These are phyloP conservation scores for Penicillium waksmanii DNA, from an alignment of 495 filamentous ascomycete genomes.

Conservation along the genomic window DNA sequence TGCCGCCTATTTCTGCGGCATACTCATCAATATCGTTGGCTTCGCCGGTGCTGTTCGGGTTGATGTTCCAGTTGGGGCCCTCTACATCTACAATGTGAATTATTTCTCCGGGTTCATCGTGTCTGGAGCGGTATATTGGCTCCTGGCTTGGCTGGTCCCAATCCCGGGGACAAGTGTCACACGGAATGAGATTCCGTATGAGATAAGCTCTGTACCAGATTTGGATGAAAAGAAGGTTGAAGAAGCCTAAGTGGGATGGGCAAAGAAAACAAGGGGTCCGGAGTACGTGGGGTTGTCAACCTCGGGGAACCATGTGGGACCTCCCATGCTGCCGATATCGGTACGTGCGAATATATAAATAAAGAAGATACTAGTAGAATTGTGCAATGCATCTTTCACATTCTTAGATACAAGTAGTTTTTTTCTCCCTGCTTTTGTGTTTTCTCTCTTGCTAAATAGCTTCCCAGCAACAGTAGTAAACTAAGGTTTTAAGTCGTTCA, in stretches of 20 bases:
- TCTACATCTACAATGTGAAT: constrained; percentile 84
- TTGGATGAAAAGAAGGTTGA: constrained; percentile 40
- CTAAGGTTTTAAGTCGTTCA: too few species aligned
- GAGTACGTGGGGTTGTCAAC: too few species aligned
- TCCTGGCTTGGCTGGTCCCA: constrained; percentile 66
- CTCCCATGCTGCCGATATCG: too few species aligned
- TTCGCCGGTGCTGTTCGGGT: constrained; percentile 79
- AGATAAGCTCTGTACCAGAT: constrained; percentile 35
- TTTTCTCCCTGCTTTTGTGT: too few species aligned
- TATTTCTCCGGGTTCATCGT: constrained; percentile 84
- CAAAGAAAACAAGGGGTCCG: too few species aligned
- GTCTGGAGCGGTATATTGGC: constrained; percentile 64
- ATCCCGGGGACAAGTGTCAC: constrained; percentile 69
- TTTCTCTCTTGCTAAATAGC: too few species aligned
- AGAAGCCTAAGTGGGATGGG: constrained; percentile 12
- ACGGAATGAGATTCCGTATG: constrained; percentile 80
- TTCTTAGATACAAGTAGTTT: too few species aligned
- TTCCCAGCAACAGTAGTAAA: too few species aligned
- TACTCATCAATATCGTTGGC: constrained; percentile 88
- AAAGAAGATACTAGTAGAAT: too few species aligned
- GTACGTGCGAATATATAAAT: too few species aligned
- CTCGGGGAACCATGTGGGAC: too few species aligned
- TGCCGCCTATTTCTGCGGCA: constrained; percentile 77
- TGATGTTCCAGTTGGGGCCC: constrained; percentile 71
- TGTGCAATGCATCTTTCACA: too few species aligned